Evolutionary conservation across 176 grass and related monocot species (phyloP), one percentile per base, ranked within the genome.

Genomic region (Eleusine indica): DNA sequence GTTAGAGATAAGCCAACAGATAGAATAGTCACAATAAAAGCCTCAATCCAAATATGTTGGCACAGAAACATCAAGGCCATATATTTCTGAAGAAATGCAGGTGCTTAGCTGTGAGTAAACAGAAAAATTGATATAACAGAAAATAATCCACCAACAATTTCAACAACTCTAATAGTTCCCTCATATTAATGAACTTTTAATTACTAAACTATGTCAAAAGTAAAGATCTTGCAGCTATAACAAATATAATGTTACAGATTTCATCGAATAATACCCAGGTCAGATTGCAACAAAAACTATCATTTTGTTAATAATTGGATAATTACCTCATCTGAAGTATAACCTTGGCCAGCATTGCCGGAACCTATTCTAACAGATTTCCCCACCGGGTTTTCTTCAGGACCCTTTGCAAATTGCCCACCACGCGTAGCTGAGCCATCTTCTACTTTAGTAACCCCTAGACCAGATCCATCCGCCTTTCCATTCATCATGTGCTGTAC

Each of bases 271-370:
- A 73, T 82, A 47, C 4, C 9, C 42, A 3, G 18, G 5, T 19
- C 18, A 68, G 5, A 48, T 43, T 58, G 22, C 4, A 30, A 62
- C 67, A 84, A 65, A 68, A 37, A 46, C 10, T 19, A 37, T 38
- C 39, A 75, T 37, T 35, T 16, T 44, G 35, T 56, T 5, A 9
- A 73, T 78, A 51, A 61, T 86, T 73, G 44, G 52, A 58, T 83
- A 66, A 68, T 81, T 83, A 98, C 96, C 96, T 99, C 96, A n/a
- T 99, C 96, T 63, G 93, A 99, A 43, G 93, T 99, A 80, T 99
- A 99, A 44, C 96, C 96, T 84, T 99, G 96, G 48, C 96, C 96
- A 56, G 96, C 96, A 73, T 99, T 99, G 42, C 96, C 96, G 81
- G 93, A 96, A 83, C 96, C 96, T 73, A 96, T 88, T 77, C 96